Evolutionary conservation across 2,329 filamentous ascomycete genomes (phyloP).

Genomic region (Fusarium cyanostomum): DNA sequence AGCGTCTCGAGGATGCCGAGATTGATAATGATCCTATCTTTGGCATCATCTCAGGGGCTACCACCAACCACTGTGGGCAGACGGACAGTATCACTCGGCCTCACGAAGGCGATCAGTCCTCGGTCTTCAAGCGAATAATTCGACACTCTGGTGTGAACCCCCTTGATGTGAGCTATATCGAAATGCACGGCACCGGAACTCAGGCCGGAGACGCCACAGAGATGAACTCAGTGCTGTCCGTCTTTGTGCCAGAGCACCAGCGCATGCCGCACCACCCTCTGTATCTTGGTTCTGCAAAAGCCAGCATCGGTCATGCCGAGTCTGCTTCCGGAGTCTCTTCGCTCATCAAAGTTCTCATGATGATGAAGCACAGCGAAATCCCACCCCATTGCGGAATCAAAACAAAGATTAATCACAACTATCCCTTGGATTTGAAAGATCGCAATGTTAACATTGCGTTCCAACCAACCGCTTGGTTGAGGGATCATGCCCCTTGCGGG

Average conservation of each 20-base stretch:
- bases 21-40: conserved; percentile 36
- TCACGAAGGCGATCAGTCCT: conserved; percentile 72
- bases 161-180: conserved; percentile 81
- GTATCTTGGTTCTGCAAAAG: conserved; percentile 70
- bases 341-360: background rate
- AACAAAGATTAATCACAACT: conserved; percentile 1
- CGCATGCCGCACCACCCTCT: conserved; percentile 59
- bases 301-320: conserved; percentile 68
- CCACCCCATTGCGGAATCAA: conserved; percentile 35
- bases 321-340: background rate
- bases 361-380: conserved; percentile 2
- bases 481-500: conserved; percentile 54
- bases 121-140: conserved; percentile 70
- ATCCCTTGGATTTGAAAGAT: background rate
- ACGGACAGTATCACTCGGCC: conserved; percentile 53
- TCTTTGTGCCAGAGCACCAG: conserved; percentile 60
- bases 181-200: conserved; percentile 91
- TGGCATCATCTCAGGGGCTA: conserved; percentile 32
- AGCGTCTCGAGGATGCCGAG: conserved; percentile 59
- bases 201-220: conserved; percentile 86
- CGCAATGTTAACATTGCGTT: conserved; percentile 39
- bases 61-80: conserved; percentile 38
- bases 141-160: conserved; percentile 79
- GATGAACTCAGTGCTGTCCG: conserved; percentile 76
- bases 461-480: conserved; percentile 60